Evolutionary conservation across 2,329 filamentous ascomycete genomes (phyloP).

Genomic region (Endoconidiophora laricicola): DNA sequence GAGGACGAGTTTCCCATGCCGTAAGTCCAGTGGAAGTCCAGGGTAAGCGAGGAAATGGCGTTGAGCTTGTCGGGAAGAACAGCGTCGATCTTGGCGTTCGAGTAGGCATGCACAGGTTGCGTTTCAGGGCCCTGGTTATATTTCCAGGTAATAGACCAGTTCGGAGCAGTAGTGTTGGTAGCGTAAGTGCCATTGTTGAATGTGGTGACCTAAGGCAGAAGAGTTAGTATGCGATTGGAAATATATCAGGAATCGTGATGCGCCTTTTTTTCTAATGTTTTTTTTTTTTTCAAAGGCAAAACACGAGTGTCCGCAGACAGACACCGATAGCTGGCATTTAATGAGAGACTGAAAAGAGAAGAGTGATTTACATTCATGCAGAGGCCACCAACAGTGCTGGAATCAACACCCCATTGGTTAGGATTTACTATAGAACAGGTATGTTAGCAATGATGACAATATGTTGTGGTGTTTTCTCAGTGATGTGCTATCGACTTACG

Average conservation of each 20-base stretch:
- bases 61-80: conserved; percentile 27
- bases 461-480: background rate
- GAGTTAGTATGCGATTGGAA: conserved; percentile 6
- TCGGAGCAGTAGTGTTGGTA: conserved; percentile 28
- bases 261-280: background rate
- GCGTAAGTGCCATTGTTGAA: conserved; percentile 34
- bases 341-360: background rate
- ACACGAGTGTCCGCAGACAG: no score
- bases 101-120: conserved; percentile 36
- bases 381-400: conserved; percentile 23
- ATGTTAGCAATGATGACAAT: background rate
- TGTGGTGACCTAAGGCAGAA: conserved; percentile 25
- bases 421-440: conserved; percentile 29
- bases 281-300: no score
- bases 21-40: conserved; percentile 35
- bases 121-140: conserved; percentile 26
- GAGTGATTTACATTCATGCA: conserved; percentile 34
- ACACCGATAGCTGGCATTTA: background rate
- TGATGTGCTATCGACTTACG: conserved; percentile 22
- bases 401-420: conserved; percentile 35
- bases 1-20: conserved; percentile 26
- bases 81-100: conserved; percentile 33
- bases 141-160: conserved; percentile 36
- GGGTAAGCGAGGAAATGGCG: conserved; percentile 23
- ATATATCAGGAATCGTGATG: conserved; percentile 4